Conservation (phyloP, 1,284 basidiomycete species). For the Erythrobasidium hasegawianum region DNA sequence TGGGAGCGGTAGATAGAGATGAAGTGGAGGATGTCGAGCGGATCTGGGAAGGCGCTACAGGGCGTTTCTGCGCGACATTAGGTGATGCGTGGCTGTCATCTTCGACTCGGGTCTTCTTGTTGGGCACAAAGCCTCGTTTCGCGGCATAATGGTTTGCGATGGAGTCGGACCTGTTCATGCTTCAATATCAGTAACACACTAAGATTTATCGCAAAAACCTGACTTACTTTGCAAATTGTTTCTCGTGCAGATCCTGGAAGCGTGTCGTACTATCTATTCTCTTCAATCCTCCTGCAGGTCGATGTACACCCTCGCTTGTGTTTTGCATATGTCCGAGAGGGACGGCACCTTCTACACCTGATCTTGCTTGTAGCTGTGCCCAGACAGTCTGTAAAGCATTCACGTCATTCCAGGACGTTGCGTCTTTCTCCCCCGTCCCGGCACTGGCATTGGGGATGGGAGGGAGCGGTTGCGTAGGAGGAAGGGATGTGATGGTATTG, state of each 20-base stretch:
- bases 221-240: conserved; percentile 25
- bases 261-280: background rate
- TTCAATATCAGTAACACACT: background rate
- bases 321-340: background rate
- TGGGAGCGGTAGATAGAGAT: no score
- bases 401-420: background rate
- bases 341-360: background rate
- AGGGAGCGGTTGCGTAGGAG: background rate
- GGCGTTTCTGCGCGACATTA: background rate
- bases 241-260: conserved; percentile 22
- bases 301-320: background rate
- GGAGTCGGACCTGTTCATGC: conserved; percentile 11
- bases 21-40: no score
- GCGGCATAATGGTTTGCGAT: conserved; percentile 34
- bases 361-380: background rate
- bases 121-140: conserved; percentile 4
- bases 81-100: background rate
- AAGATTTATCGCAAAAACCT: background rate
- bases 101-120: conserved; percentile 20
- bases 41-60: background rate
- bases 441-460: no score
- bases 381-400: background rate
- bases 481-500: background rate
- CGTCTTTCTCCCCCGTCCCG: no score
- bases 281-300: background rate